Conservation (phyloP, 371 early-diverging fungal genomes). For the Mucor plumbeus region DNA sequence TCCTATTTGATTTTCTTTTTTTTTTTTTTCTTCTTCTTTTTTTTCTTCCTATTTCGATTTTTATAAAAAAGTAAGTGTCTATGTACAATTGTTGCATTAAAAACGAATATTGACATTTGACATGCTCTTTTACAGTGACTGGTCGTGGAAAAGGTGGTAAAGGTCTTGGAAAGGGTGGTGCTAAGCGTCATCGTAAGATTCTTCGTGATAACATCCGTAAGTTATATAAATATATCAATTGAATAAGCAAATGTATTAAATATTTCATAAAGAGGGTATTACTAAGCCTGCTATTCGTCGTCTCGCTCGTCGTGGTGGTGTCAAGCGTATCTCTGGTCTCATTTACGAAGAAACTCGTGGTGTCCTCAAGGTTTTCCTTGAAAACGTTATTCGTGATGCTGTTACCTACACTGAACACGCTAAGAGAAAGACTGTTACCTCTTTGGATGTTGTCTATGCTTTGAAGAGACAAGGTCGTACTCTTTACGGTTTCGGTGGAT, state of each 20-base stretch:
- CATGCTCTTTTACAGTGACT: slow-evolving; percentile 55
- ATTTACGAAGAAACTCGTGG: slow-evolving; percentile 97
- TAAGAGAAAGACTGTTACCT: slow-evolving; percentile 99
- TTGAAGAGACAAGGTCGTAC: slow-evolving; percentile 99
- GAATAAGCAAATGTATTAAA: no score
- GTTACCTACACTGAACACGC: slow-evolving; percentile 99
- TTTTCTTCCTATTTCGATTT: slow-evolving; percentile 7
- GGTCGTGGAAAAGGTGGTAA: slow-evolving; percentile 97
- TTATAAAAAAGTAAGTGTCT: slow-evolving; percentile 17
- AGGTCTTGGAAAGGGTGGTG: slow-evolving; percentile 96
- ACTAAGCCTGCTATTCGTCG: slow-evolving; percentile 99
- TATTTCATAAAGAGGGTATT: slow-evolving; percentile 72
- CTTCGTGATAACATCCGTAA: slow-evolving; percentile 92
- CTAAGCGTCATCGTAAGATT: slow-evolving; percentile 99
- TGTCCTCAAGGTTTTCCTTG: slow-evolving; percentile 97
- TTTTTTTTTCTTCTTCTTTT: slow-evolving; percentile 12
- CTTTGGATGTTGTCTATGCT: slow-evolving; percentile 96
- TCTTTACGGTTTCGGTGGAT: slow-evolving; percentile 71
- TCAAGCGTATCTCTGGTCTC: slow-evolving; percentile 99
- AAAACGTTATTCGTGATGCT: slow-evolving; percentile 97
- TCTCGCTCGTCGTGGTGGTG: slow-evolving; percentile 99
- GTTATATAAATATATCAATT: no score
- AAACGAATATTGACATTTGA: not conserved
- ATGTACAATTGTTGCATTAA: not conserved
- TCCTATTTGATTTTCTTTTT: not conserved